phyloP scores from a whole-genome alignment of 192 early-diverging fungal genomes.

The Phlyctochytrium bullatum region DNA sequence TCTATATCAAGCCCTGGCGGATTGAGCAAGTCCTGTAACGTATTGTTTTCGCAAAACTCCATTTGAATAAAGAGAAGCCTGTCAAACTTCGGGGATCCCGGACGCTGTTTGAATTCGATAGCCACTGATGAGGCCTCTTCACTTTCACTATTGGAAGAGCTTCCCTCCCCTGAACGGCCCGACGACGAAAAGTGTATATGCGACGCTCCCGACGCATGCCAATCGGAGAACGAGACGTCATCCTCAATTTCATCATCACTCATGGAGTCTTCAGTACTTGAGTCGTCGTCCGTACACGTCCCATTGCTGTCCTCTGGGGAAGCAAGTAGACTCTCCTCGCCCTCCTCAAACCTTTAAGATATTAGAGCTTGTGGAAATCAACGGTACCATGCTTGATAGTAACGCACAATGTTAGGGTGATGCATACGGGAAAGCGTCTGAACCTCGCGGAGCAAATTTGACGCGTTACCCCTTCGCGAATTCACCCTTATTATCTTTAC shows the following conservation, averaged over 20 bases:
- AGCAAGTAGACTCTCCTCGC: slow-evolving; percentile 8
- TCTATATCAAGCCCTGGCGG: slow-evolving; percentile 69
- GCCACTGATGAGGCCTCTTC: too few relatives aligned
- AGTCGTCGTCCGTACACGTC: too few relatives aligned
- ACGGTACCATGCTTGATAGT: slow-evolving; percentile 19
- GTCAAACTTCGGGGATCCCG: too few relatives aligned
- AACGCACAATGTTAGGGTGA: slow-evolving; percentile 79
- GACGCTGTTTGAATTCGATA: too few relatives aligned
- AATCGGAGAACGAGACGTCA: slow-evolving; percentile 19
- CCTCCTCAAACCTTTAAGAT: slow-evolving; percentile 72
- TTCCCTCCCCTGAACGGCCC: too few relatives aligned
- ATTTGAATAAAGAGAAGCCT: slow-evolving; percentile 86
- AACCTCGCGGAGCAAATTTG: slow-evolving; percentile 88
- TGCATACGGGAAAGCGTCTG: slow-evolving; percentile 85
- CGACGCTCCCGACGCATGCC: slow-evolving; percentile 2
- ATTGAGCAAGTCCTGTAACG: slow-evolving; percentile 77
- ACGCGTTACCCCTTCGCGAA: slow-evolving; percentile 69
- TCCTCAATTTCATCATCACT: slow-evolving; percentile 34
- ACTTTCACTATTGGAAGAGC: too few relatives aligned
- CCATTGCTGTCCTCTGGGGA: slow-evolving; percentile 31
- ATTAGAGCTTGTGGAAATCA: slow-evolving; percentile 13
- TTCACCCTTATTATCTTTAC: slow-evolving; percentile 90
- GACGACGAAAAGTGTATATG: background rate
- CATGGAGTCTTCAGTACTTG: slow-evolving; percentile 23
- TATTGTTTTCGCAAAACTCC: slow-evolving; percentile 98